A percentile compares a stretch with the other conserved stretches of the same genome.
Evolutionary conservation across 2,329 filamentous ascomycete genomes (phyloP).

Genomic region (Verticillium dahliae): DNA sequence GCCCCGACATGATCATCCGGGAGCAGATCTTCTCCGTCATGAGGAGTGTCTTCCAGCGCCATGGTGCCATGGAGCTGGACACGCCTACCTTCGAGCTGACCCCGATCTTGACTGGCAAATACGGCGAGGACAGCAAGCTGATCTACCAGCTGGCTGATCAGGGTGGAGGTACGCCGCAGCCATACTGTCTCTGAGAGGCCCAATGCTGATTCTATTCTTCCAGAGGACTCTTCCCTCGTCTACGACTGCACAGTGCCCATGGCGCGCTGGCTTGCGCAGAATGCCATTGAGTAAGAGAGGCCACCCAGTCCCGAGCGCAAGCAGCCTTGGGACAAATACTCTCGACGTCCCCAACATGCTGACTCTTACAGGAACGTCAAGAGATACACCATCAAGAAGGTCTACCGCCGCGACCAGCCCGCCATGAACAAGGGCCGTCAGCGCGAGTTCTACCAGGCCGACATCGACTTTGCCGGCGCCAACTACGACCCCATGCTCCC

Average conservation of each 20-base stretch:
- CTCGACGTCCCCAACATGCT: not conserved
- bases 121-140: constrained; percentile 86
- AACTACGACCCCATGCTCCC: constrained; percentile 85
- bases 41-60: constrained; percentile 73
- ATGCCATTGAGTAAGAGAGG: constrained; percentile 57
- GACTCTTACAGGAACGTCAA: constrained; percentile 57
- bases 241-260: constrained; percentile 89
- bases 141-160: constrained; percentile 61
- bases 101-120: constrained; percentile 82
- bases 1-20: constrained; percentile 71
- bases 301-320: not conserved
- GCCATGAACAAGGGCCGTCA: constrained; percentile 88
- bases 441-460: constrained; percentile 96
- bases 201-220: not conserved
- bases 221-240: constrained; percentile 45
- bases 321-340: not conserved
- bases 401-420: constrained; percentile 62
- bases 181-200: not conserved
- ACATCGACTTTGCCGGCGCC: constrained; percentile 83
- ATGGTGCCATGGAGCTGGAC: constrained; percentile 74
- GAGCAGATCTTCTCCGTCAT: constrained; percentile 75
- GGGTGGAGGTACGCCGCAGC: constrained; percentile 45
- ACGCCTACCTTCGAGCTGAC: constrained; percentile 81
- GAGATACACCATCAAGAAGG: constrained; percentile 92
- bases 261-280: constrained; percentile 90